Conservation (phyloP, 257 asterid genomes). For the Nicotiana undulata region DNA sequence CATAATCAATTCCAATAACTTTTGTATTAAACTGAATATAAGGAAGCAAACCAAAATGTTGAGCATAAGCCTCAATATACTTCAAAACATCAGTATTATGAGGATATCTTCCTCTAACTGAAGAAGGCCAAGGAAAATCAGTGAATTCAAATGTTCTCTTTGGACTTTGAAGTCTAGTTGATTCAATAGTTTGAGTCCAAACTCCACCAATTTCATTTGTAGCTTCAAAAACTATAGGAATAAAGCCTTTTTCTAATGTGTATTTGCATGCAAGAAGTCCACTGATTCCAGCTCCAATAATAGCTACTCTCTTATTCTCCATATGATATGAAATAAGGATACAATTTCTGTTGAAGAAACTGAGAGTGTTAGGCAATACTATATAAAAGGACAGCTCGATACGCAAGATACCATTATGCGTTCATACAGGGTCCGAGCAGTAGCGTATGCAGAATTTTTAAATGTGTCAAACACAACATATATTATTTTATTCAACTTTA, state of each 20-base stretch:
- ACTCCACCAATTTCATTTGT: slow-evolving; percentile 40
- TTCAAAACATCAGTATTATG: slow-evolving; percentile 16
- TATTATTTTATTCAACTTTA: too few relatives aligned
- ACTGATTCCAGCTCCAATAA: slow-evolving; percentile 61
- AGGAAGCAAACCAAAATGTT: slow-evolving; percentile 21
- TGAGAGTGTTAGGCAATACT: too few relatives aligned
- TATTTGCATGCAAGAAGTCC: slow-evolving; percentile 71
- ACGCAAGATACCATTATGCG: too few relatives aligned
- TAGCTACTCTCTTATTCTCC: slow-evolving; percentile 52
- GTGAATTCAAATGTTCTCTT: slow-evolving; percentile 33
- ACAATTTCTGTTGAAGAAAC: too few relatives aligned
- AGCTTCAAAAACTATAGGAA: slow-evolving; percentile 45
- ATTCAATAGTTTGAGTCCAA: slow-evolving; percentile 48
- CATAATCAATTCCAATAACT: slow-evolving; percentile 38
- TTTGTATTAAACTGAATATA: slow-evolving; percentile 32
- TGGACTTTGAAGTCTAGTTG: slow-evolving; percentile 37
- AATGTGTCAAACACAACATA: too few relatives aligned
- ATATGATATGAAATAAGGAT: neutral
- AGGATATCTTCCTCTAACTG: slow-evolving; percentile 32
- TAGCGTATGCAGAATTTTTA: too few relatives aligned
- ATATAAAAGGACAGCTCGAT: too few relatives aligned
- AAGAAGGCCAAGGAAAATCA: slow-evolving; percentile 60
- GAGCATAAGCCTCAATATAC: slow-evolving; percentile 47
- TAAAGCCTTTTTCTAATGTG: slow-evolving; percentile 31
- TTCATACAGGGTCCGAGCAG: too few relatives aligned